Conservation (phyloP, 176 grass and related monocot genomes). For the Canna indica region DNA sequence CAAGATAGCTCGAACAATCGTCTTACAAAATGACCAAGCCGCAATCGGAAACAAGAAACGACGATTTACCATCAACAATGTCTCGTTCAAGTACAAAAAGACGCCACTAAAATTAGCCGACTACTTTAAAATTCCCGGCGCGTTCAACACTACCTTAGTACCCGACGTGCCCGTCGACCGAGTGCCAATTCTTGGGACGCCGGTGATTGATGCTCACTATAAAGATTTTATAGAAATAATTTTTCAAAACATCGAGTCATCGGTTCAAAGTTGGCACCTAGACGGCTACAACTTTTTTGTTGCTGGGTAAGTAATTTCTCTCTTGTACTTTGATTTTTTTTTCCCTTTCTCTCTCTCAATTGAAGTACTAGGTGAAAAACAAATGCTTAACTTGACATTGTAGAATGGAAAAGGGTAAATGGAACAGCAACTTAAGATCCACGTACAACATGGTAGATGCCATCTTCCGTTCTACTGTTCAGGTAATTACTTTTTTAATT, state of each 20-base stretch:
- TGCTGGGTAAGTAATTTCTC: not conserved
- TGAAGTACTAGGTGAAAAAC: too few relatives aligned
- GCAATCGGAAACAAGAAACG: too few relatives aligned
- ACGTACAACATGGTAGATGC: slow-evolving; percentile 7
- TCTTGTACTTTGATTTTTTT: not conserved
- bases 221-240: not conserved
- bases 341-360: not conserved
- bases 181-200: not conserved
- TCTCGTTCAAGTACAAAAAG: not conserved
- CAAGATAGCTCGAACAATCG: slow-evolving; percentile 2
- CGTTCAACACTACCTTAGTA: not conserved
- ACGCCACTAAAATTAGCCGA: not conserved
- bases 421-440: not conserved
- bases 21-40: not conserved
- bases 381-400: too few relatives aligned
- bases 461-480: not conserved
- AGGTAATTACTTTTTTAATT: not conserved
- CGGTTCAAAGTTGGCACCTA: not conserved
- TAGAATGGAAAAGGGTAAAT: not conserved
- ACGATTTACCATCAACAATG: not conserved
- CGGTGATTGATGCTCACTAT: not conserved
- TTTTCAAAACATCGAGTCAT: not conserved
- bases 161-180: not conserved
- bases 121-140: not conserved
- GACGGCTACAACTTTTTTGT: slow-evolving; percentile 3